Conservation (phyloP, 1,284 basidiomycete genomes). For the Takashimella tepidaria region DNA sequence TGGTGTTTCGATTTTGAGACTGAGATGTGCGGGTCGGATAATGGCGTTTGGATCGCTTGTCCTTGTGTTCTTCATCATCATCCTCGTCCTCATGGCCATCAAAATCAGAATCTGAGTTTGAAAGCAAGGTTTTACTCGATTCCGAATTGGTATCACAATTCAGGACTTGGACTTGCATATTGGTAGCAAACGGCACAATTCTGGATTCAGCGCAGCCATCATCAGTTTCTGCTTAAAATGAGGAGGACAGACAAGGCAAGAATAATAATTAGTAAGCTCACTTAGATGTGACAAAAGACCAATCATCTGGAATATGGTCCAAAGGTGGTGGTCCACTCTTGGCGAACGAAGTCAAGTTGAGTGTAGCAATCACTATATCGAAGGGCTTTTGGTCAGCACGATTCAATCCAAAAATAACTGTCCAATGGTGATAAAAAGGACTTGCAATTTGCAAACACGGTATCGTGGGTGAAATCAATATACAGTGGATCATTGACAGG, state of each 20-base stretch:
- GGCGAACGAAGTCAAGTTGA: constrained; percentile 66
- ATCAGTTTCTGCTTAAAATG: too few relatives aligned
- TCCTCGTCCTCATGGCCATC: constrained; percentile 4
- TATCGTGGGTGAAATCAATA: constrained; percentile 46
- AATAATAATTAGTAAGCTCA: too few relatives aligned
- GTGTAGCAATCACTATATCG: constrained; percentile 53
- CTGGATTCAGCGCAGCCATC: too few relatives aligned
- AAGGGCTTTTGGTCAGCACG: too few relatives aligned
- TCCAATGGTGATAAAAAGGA: too few relatives aligned
- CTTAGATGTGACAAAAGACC: constrained; percentile 47
- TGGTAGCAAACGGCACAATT: constrained; percentile 54
- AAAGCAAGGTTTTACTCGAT: not conserved
- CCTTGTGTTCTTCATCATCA: not conserved
- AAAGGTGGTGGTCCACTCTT: constrained; percentile 63
- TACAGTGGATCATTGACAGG: constrained; percentile 58
- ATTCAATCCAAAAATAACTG: too few relatives aligned
- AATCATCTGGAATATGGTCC: constrained; percentile 61
- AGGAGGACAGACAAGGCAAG: too few relatives aligned
- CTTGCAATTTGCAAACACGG: constrained; percentile 42
- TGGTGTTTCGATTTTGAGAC: too few relatives aligned
- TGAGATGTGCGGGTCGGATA: not conserved
- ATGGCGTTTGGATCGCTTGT: not conserved
- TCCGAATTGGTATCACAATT: constrained; percentile 42
- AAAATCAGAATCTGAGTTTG: too few relatives aligned
- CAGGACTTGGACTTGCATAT: constrained; percentile 60